Conservation (phyloP, 306 rosid genomes). For the Quercus agrifolia region DNA sequence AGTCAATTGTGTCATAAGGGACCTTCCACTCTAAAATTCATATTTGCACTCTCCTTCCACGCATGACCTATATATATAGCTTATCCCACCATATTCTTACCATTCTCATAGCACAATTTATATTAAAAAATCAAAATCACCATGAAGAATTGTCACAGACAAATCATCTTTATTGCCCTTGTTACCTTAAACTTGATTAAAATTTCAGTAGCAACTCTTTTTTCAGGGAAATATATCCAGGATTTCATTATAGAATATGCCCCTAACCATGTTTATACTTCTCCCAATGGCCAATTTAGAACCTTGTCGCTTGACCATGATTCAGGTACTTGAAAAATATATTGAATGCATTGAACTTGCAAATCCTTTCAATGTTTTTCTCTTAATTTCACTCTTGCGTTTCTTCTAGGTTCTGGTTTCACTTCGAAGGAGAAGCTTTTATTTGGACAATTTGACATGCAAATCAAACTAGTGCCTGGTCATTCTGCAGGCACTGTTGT, state of each 20-base stretch:
- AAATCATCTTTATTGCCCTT: conserved; percentile 13
- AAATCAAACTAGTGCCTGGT: conserved; percentile 79
- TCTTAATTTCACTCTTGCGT: background rate
- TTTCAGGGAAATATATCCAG: conserved; percentile 73
- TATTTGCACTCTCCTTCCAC: too few relatives aligned
- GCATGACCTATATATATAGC: too few relatives aligned
- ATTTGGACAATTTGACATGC: conserved; percentile 86
- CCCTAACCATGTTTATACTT: conserved; percentile 75
- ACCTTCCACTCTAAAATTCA: too few relatives aligned
- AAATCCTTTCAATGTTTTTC: background rate
- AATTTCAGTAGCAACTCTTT: conserved; percentile 51
- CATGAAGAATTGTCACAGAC: conserved; percentile 36
- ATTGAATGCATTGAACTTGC: background rate
- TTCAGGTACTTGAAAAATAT: conserved; percentile 51
- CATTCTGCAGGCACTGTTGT: conserved; percentile 90
- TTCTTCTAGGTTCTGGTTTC: conserved; percentile 65
- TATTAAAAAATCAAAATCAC: background rate
- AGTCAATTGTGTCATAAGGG: too few relatives aligned
- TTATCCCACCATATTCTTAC: too few relatives aligned
- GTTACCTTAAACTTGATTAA: conserved; percentile 32
- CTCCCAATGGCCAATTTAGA: conserved; percentile 59
- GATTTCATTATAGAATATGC: conserved; percentile 85
- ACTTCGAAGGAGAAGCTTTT: conserved; percentile 81
- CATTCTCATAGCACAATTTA: too few relatives aligned
- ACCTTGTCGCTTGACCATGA: conserved; percentile 75